These are phyloP conservation scores for Atkinsonella hypoxylon DNA, from an alignment of 2,329 filamentous ascomycete genomes.

Conservation along the genomic window DNA sequence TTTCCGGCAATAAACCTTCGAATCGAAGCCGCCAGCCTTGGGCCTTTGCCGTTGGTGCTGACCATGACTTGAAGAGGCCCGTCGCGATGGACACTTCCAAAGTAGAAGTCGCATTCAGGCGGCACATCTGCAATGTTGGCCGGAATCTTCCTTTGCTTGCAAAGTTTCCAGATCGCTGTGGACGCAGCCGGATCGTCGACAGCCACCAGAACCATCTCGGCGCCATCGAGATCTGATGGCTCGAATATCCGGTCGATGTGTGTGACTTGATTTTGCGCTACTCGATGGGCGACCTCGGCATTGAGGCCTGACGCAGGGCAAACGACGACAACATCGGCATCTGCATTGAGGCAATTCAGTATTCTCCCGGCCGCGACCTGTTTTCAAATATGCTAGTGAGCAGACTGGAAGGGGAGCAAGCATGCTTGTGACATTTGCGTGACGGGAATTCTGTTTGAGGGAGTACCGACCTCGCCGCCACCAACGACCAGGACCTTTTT, in stretches of 20 bases:
- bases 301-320: constrained; percentile 72
- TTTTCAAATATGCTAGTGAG: constrained; percentile 8
- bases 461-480: constrained; percentile 68
- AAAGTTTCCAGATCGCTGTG: constrained; percentile 82
- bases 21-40: constrained; percentile 78
- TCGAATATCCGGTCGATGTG: constrained; percentile 78
- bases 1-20: constrained; percentile 66
- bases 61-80: constrained; percentile 97
- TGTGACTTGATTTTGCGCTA: constrained; percentile 61
- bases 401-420: neutral
- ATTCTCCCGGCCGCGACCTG: constrained; percentile 94
- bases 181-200: constrained; percentile 92
- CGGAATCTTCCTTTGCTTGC: constrained; percentile 70
- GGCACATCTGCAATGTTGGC: constrained; percentile 97
- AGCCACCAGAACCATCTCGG: constrained; percentile 82
- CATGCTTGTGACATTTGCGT: neutral
- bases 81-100: constrained; percentile 89
- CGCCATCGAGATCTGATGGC: constrained; percentile 69
- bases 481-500: constrained; percentile 88
- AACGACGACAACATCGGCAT: constrained; percentile 79
- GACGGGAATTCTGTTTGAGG: constrained; percentile 7
- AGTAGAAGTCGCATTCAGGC: constrained; percentile 96
- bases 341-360: constrained; percentile 86
- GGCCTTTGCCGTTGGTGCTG: constrained; percentile 93
- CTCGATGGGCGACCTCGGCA: constrained; percentile 74